Percentiles rank a stretch among this genome's conserved stretches.
Evolutionary conservation across 2,329 filamentous ascomycete species (phyloP).

Genomic region (Periconia sp.): DNA sequence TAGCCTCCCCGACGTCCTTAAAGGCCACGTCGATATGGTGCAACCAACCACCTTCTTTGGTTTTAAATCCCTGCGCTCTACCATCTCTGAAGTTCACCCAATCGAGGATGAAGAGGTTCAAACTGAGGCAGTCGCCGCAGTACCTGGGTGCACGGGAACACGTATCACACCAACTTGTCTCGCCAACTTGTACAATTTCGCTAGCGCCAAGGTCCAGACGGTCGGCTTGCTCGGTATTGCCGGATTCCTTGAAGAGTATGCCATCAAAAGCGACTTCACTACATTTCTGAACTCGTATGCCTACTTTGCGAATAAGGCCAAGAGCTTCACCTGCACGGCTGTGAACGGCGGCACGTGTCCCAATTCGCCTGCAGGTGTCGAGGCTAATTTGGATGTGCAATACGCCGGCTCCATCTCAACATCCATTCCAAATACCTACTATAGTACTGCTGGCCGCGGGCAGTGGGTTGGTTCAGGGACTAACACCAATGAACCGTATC

Average conservation of each 20-base stretch:
- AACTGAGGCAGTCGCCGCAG: constrained; percentile 15
- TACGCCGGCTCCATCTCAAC: constrained; percentile 24
- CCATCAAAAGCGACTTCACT: constrained; percentile 25
- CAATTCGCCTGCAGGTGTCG: constrained; percentile 19
- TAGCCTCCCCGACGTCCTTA: constrained; percentile 38
- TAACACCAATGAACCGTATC: constrained; percentile 70
- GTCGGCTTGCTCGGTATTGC: constrained; percentile 23
- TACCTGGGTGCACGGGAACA: constrained; percentile 19
- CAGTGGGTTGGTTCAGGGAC: constrained; percentile 49
- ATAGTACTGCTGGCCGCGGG: constrained; percentile 61
- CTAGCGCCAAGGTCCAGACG: constrained; percentile 18
- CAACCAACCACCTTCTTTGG: constrained; percentile 57
- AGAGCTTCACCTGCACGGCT: constrained; percentile 19
- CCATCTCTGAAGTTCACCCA: constrained; percentile 22
- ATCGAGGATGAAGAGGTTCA: constrained; percentile 13
- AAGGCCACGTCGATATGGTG: constrained; percentile 51
- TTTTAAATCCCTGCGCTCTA: constrained; percentile 20
- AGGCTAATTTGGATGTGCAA: constrained; percentile 27
- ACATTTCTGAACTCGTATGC: constrained; percentile 24
- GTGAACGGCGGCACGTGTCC: constrained; percentile 25
- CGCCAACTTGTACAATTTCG: constrained; percentile 27
- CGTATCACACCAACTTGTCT: constrained; percentile 28
- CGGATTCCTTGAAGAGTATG: constrained; percentile 30
- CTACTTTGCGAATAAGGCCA: constrained; percentile 23
- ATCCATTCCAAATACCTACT: constrained; percentile 55